These are phyloP conservation scores for Juncus inflexus DNA, from an alignment of 176 grass and related monocot genomes.

Conservation along the genomic window DNA sequence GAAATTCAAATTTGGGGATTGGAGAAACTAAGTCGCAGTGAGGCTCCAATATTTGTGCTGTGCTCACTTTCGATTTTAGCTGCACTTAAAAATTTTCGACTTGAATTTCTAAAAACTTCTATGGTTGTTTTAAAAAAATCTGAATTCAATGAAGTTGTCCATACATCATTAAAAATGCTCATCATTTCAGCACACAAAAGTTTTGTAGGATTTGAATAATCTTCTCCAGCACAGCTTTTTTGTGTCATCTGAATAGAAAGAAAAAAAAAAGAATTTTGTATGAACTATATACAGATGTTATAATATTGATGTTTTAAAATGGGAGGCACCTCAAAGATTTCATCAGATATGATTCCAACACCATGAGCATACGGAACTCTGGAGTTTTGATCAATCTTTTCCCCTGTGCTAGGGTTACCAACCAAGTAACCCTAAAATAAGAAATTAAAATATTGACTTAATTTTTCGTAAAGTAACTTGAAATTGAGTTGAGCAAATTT, in stretches of 20 bases:
- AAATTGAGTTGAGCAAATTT: background rate
- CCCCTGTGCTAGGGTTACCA: slow-evolving; percentile 36
- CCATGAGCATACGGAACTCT: slow-evolving; percentile 47
- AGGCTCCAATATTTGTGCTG: slow-evolving; percentile 3
- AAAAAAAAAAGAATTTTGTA: background rate
- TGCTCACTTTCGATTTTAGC: background rate
- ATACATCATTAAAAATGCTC: background rate
- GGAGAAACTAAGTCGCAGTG: background rate
- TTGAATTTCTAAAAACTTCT: background rate
- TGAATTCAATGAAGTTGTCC: background rate
- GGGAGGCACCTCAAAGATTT: slow-evolving; percentile 46
- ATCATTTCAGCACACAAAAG: slow-evolving; percentile 1
- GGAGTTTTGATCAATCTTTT: slow-evolving; percentile 5
- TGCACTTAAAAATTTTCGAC: background rate
- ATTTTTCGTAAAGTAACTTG: slow-evolving; percentile 2
- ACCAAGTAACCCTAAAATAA: slow-evolving; percentile 39
- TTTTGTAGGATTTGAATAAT: slow-evolving; percentile 16
- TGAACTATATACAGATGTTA: background rate
- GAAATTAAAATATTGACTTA: background rate
- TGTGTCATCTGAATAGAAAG: slow-evolving; percentile 8
- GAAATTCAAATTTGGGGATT: background rate
- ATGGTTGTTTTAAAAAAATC: background rate
- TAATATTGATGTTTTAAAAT: background rate
- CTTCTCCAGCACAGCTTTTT: slow-evolving; percentile 14
- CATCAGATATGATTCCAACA: slow-evolving; percentile 46